Percentiles rank a stretch among this genome's conserved stretches.
phyloP scores from a whole-genome alignment of 2,329 filamentous ascomycete genomes.

The Fusarium chaquense region DNA sequence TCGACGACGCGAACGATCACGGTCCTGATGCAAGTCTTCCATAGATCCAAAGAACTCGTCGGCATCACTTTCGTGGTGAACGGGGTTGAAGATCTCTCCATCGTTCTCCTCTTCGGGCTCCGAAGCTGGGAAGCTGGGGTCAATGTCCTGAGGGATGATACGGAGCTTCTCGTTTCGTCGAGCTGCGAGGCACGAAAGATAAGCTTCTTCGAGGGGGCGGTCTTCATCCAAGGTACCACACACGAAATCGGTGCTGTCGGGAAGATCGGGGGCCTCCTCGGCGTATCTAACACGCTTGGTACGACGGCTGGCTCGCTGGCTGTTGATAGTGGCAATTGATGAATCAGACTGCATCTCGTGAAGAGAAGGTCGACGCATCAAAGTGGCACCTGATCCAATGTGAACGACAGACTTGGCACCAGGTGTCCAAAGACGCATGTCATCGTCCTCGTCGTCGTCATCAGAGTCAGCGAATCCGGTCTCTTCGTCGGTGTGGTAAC shows the following conservation, averaged over 20 bases:
- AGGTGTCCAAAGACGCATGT: slow-evolving; percentile 67
- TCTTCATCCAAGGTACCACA: slow-evolving; percentile 98
- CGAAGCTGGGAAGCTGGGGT: slow-evolving; percentile 95
- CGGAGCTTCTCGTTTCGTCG: slow-evolving; percentile 85
- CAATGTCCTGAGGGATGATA: slow-evolving; percentile 92
- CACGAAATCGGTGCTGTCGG: slow-evolving; percentile 99
- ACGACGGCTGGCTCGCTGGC: slow-evolving; percentile 52
- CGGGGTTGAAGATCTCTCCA: slow-evolving; percentile 71
- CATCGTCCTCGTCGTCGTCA: slow-evolving; percentile 76
- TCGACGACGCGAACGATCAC: slow-evolving; percentile 62
- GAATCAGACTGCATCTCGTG: slow-evolving; percentile 69
- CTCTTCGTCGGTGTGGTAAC: slow-evolving; percentile 80
- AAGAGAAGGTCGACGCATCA: slow-evolving; percentile 54
- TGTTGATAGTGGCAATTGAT: slow-evolving; percentile 64
- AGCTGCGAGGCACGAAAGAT: slow-evolving; percentile 85
- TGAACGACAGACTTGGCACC: slow-evolving; percentile 56
- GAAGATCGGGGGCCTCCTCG: slow-evolving; percentile 79
- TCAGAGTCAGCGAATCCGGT: slow-evolving; percentile 77
- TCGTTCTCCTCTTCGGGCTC: slow-evolving; percentile 90
- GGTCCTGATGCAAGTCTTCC: slow-evolving; percentile 72
- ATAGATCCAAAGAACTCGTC: slow-evolving; percentile 78
- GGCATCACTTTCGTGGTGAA: slow-evolving; percentile 74
- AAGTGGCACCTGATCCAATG: slow-evolving; percentile 52
- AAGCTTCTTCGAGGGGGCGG: slow-evolving; percentile 91
- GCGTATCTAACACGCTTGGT: slow-evolving; percentile 48